Evolutionary conservation across 495 filamentous ascomycete species (phyloP).

Genomic region (Monascus purpureus): DNA sequence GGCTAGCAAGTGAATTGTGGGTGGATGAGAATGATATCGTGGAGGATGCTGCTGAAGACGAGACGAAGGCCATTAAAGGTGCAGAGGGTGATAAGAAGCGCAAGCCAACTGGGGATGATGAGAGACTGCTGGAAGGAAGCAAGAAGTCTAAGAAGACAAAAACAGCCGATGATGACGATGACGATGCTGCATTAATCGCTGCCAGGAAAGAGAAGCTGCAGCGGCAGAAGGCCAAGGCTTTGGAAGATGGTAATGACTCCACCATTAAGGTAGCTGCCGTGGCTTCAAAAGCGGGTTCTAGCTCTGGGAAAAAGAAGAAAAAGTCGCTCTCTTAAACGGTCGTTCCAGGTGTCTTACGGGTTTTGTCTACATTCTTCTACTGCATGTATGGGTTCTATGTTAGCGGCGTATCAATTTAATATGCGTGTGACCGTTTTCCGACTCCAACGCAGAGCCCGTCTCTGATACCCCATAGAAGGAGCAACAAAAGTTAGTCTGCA

Average conservation of each 20-base stretch:
- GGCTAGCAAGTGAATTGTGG: conserved; percentile 85
- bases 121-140: conserved; percentile 41
- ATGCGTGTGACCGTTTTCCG: conserved; percentile 11
- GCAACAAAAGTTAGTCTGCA: neutral
- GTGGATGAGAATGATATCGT: conserved; percentile 67
- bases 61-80: conserved; percentile 33
- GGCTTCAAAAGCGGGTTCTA: conserved; percentile 8
- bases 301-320: conserved; percentile 27
- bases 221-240: conserved; percentile 36
- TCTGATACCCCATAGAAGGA: neutral
- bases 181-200: conserved; percentile 33
- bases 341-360: conserved; percentile 4
- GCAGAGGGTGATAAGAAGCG: conserved; percentile 56
- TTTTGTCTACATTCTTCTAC: conserved; percentile 5
- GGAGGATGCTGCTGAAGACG: conserved; percentile 34
- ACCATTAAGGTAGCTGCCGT: no score
- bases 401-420: conserved; percentile 26
- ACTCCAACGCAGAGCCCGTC: neutral
- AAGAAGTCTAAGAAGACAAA: conserved; percentile 42
- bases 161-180: conserved; percentile 29
- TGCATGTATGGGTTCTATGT: conserved; percentile 6
- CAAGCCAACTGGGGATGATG: conserved; percentile 37
- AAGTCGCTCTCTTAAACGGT: conserved; percentile 27
- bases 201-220: conserved; percentile 47
- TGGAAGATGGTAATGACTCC: conserved; percentile 23